Percentiles rank a stretch among this genome's conserved stretches.
These are phyloP conservation scores for Alnus glutinosa DNA, from an alignment of 306 rosid genomes.

Conservation along the genomic window DNA sequence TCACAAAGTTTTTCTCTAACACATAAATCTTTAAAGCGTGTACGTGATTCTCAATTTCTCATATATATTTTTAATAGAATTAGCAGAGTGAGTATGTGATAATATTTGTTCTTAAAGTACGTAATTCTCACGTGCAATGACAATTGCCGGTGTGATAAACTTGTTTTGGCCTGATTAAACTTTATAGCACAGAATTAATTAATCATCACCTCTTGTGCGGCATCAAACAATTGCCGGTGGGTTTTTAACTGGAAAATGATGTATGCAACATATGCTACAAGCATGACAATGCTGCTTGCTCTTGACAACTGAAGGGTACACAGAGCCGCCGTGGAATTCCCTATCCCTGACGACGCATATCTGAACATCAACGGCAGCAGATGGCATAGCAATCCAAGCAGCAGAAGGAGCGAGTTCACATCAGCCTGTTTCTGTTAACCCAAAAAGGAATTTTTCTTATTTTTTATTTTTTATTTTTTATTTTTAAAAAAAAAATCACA, in stretches of 20 bases:
- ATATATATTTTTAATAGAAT: no score
- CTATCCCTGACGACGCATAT: conserved; percentile 23
- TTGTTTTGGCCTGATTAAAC: neutral
- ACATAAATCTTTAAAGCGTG: no score
- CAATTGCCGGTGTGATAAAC: neutral
- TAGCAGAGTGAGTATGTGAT: no score
- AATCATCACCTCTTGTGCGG: conserved; percentile 55
- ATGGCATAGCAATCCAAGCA: conserved; percentile 82
- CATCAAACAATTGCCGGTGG: conserved; percentile 72
- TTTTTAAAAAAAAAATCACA: no score
- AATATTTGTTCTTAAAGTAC: no score
- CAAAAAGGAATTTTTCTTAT: neutral
- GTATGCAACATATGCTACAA: conserved; percentile 70
- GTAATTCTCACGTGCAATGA: no score
- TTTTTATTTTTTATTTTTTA: neutral
- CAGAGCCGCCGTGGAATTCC: conserved; percentile 29
- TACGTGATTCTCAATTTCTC: no score
- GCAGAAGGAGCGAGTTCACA: conserved; percentile 66
- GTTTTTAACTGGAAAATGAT: conserved; percentile 87
- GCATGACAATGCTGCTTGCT: conserved; percentile 86
- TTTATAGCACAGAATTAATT: neutral
- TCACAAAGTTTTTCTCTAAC: no score
- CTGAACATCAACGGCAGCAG: conserved; percentile 72
- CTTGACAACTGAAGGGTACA: conserved; percentile 74
- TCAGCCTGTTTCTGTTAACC: conserved; percentile 81